phyloP scores from a whole-genome alignment of 2,329 filamentous ascomycete species.

The Curvularia eragrostidis region DNA sequence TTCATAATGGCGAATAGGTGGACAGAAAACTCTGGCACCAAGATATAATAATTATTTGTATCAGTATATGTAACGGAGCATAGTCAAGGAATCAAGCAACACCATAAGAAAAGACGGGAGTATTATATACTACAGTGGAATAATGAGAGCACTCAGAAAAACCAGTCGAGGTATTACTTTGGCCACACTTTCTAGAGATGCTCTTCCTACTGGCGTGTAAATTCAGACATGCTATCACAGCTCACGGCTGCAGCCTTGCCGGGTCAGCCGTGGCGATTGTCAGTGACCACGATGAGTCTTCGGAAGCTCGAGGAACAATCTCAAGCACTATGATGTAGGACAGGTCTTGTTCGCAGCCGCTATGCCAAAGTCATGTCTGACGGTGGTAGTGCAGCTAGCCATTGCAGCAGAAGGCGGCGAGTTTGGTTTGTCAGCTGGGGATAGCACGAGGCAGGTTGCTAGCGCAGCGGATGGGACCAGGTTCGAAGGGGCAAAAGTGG shows the following conservation, averaged over 20 bases:
- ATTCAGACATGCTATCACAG: neutral
- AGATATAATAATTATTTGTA: neutral
- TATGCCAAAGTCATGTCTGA: neutral
- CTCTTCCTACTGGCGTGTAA: neutral
- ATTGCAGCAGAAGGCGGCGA: neutral
- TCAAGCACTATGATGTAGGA: neutral
- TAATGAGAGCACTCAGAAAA: neutral
- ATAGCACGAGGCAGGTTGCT: neutral
- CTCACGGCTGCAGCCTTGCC: neutral
- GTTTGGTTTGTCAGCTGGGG: neutral
- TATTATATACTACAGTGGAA: neutral
- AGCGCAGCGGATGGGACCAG: neutral
- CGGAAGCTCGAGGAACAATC: neutral
- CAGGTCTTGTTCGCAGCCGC: neutral
- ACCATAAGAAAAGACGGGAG: neutral
- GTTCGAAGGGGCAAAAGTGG: neutral
- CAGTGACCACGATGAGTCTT: neutral
- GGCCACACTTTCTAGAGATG: neutral
- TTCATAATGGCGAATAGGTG: conserved; percentile 22
- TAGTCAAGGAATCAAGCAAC: neutral
- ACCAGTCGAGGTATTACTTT: neutral
- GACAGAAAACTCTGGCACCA: neutral
- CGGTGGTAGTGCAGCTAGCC: too few relatives aligned
- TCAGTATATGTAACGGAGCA: neutral
- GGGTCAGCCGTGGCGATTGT: neutral